phyloP scores from a whole-genome alignment of 2,329 filamentous ascomycete genomes.

The Phialophora expanda region DNA sequence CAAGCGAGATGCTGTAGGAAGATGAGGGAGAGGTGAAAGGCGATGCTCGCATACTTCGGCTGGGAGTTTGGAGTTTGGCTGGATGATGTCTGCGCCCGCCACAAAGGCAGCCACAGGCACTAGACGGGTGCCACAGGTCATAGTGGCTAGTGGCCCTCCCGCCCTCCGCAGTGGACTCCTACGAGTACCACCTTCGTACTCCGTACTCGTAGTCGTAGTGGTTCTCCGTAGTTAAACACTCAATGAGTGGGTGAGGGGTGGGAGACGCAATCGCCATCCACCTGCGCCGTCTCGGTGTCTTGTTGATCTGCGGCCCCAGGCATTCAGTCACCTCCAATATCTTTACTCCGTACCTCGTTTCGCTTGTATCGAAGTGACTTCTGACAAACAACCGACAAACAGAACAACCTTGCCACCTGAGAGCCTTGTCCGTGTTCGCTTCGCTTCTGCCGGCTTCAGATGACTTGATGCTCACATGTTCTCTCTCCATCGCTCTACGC shows the following conservation, averaged over 20 bases:
- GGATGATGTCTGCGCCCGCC: not conserved
- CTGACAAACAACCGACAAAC: not conserved
- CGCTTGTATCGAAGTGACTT: slow-evolving; percentile 1
- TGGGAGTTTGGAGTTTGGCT: not conserved
- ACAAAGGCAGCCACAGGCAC: not conserved
- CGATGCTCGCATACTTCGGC: not conserved
- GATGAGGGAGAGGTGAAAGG: not conserved
- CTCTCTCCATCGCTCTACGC: not conserved
- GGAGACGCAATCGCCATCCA: slow-evolving; percentile 1
- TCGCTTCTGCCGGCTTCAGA: not conserved
- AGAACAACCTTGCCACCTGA: not conserved
- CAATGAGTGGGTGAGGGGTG: not conserved
- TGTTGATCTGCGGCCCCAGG: slow-evolving; percentile 7
- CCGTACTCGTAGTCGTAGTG: not conserved
- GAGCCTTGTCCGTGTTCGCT: not conserved
- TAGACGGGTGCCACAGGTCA: not conserved
- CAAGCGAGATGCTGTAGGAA: not conserved
- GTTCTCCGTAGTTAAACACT: not conserved
- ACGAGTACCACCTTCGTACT: no score
- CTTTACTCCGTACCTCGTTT: not conserved
- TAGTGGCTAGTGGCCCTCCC: no score
- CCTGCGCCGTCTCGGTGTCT: slow-evolving; percentile 1
- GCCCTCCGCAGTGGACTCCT: no score
- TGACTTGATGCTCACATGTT: not conserved
- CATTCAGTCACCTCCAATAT: not conserved